Evolutionary conservation across 2,329 filamentous ascomycete genomes (phyloP), one percentile per base, ranked within the genome.

Genomic region (Colletotrichum plurivorum): DNA sequence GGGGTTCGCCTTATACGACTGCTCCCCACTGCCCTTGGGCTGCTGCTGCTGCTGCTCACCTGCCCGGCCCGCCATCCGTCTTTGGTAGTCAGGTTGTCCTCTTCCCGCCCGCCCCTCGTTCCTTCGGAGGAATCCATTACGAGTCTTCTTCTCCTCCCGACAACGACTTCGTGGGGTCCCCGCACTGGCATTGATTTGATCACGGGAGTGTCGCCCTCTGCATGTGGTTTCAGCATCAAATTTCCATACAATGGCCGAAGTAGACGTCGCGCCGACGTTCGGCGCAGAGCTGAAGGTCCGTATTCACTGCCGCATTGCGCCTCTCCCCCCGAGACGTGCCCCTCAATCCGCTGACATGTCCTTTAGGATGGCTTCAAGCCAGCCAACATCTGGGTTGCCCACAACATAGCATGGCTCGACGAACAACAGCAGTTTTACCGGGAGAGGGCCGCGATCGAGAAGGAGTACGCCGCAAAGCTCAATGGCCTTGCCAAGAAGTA

Each of bases 401-500:
- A 93, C 79, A 94, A 95, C 72, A 97, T 99, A 79, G 86, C 89
- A 73, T 99, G 95, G 95, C 90, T 99, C 69, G 95, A 98, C 76
- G 96, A 99, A 76, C 93, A 99, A 72, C 94, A 99, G 80, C 91
- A 94, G 77, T 99, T 98, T 85, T 99, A 98, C 85, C 93, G 96
- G 72, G 96, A 99, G 82, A 90, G 97, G 67, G 94, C 94, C 78
- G 90, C 85, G 43, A 97, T 99, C 79, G 96, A 99, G 83, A 98
- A 97, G 83, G 97, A 99, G 80, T 98, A 99, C 80, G 93, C 94
- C 75, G 88, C 92, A 72, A 98, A 95, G 82, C 90, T 99, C 72
- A 93, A 89, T 74, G 90, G 90, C 2, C 85, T 99, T 58, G 96
- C 95, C 63, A 97, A 96, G 85, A 98, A 96, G 80, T 98, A 98